Evolutionary conservation across 192 early-diverging fungal species (phyloP), one percentile per base, ranked within the genome.

Genomic region (Thamnidium elegans): DNA sequence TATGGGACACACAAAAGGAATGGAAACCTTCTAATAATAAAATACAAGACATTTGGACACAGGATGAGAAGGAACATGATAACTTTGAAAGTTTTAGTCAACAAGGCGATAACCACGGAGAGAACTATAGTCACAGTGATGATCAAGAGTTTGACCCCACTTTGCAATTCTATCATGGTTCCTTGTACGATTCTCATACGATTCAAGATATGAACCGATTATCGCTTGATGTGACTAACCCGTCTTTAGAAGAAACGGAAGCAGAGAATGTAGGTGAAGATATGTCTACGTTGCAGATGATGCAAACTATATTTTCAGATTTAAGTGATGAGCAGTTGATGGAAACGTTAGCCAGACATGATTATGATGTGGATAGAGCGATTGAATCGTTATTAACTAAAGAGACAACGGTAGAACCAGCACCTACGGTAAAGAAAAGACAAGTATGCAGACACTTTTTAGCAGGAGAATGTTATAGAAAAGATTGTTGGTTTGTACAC

Each of bases 401-500:
- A 6, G 20, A 36, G 23, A 20, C 42, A 7, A 45, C 43, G 3
- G 31, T 14, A 55, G 58, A 3, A 63, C 55, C 20, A 4, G 53
- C 39, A 23, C 11, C 58, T 7, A 50, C 58, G 1, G 21, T 45
- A 30, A 52, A 66, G 20, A 68, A 69, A 36, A 20, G 74, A 21
- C 78, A 78, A 39, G 78, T 81, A 1, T 84, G 82, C 43, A 73
- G 82, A 15, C 78, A 81, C 58, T 84, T 81, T 54, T 67, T 84
- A 48, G 79, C 76, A 50, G 82, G 79, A 7, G 78, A 79, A 43
- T 84, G 82, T 44, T 79, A 78, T 63, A 67, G 82, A 2, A 78
- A 78, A 53, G 82, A 84, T 64, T 84, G 82, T 43, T 79, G 79
- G 78, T 84, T 76, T 65, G 75, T 76, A 32, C 82, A 84, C 65